Evolutionary conservation across 2,329 filamentous ascomycete genomes (phyloP), one percentile per base, ranked within the genome.

Genomic region (Emericellopsis cladophorae): DNA sequence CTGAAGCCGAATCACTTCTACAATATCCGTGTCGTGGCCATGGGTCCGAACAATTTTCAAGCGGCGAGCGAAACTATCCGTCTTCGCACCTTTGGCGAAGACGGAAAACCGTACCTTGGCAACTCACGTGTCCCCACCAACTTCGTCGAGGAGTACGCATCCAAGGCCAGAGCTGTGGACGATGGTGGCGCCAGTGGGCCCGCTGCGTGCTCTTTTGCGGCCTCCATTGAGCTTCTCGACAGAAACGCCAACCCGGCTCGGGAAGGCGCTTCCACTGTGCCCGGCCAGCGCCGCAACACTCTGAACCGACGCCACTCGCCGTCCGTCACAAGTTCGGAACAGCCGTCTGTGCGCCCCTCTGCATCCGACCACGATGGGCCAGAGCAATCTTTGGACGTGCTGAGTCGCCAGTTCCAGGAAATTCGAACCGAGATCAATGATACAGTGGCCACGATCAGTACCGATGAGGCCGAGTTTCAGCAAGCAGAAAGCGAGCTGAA

Each of bases 31-130:
- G 86, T 96, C 41, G 84, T 95, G 49, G 87, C 90, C 32, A 83
- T 95, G 41, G 94, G 90, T 38, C 77, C 82, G 24, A 87, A 89
- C 50, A 93, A 92, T 59, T 96, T 96, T 53, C 87, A 94, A 55
- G 87, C 89, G 1, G 84, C 86, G 31, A 95, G 92, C 58, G 73
- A 79, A 5, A 78, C 93, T 31, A 80, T 96, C 47, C 83, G 92
- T 41, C 69, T 98, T 41, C 77, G 84, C 51, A 96, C 92, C 37
- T 80, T 74, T 57, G 73, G 67, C 54, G 70, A 66, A 49, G 79
- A 81, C 59, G 77, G 76, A 41, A 72, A 72, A 24, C 78, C 77
- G n/a, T 65, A 72, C 32, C 62, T 79, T 14, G 74, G 71, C 36
- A 70, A 72, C 49, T 67, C 69, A 2, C 68, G 74, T 23, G 53